Base-by-base conservation (phyloP, 1,139 yeast species). In the Blastobotrys malaysiensis region DNA sequence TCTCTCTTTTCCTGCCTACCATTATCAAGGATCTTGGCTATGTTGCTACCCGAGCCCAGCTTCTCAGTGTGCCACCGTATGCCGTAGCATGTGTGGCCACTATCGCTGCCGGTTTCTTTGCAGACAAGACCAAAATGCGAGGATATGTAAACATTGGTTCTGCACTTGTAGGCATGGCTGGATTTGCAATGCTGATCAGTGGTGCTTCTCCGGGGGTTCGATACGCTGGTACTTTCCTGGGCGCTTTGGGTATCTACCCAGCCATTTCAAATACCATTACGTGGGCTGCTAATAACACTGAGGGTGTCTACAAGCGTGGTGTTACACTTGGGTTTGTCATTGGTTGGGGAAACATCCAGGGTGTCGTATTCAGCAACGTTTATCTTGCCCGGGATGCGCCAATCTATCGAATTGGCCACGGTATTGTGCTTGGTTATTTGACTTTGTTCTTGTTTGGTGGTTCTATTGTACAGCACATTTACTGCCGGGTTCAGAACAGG, bases 301-400 rank as follows among this genome's bases (percentile, higher is more conserved):
- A 73, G 4, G 72, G 73, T 11, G 65, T 66, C 2, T 66, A 65
- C 57, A 75, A 73, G 56, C 66, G 78, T 49, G 74, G 75, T 2
- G 67, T 74, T 48, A 75, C 73, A 1, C 68, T 71, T 67, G 77
- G 76, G 3, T 61, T 72, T 43, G 77, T 73, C 51, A 71, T 75
- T 46, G 76, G 77, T 2, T 52, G 73, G 27, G 79, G 78, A 7
- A 70, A 72, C 50, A 64, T 75, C 44, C 73, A 75, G 14, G 77
- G 77, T 19, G 70, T 75, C 13, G 63, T 73, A 52, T 69, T 73
- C n/a, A 65, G 73, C 46, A 70, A 73, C 51, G 65, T 73, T 53
- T 73, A 70, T 60, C 61, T 71, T 13, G 45, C 69, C 1, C 59
- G 63, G 27, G 73, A 72, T 50, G 61, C 66, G 24, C 76, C 76